Evolutionary conservation across 2,329 filamentous ascomycete genomes (phyloP), one percentile per base, ranked within the genome.

Genomic region (Diaporthe helianthi): DNA sequence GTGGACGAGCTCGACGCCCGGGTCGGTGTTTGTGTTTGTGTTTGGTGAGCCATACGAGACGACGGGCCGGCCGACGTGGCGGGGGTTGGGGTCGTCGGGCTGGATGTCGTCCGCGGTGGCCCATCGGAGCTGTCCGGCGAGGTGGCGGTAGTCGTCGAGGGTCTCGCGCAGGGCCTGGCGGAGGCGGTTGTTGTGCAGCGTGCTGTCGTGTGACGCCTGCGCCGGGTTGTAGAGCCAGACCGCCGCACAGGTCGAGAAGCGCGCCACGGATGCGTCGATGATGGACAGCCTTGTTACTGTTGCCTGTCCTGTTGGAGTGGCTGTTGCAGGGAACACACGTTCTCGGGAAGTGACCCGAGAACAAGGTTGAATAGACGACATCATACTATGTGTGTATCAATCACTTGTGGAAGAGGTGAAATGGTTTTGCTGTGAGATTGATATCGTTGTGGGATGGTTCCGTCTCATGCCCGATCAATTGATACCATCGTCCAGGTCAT

Each of bases 211-310:
- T 17, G 69, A 55, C 29, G 44, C 49, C 24, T 71, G 72, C 22
- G 75, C 75, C 52, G 76, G 73, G 41, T 82, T 75, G 68, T 77
- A 84, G 9, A 84, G 78, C 83, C 83, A 85, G 22, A 83, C 78
- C 4, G 81, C 82, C 24, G 77, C 79, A 9, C 80, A 80, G 5
- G 78, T 71, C 1, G 78, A 66, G 70, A 83, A 85, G 4, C 80
- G 75, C 2, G 80, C 79, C 12, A 80, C 79, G 0, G 80, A 80
- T 2, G 80, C 80, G 74, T 85, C 83, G 17, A 82, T 73, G 31
- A 83, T 81, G 4, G 82, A 83, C 0, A 83, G 73, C 51, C 69
- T 74, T 17, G 73, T 75, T 4, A 64, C 67, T 2, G 51, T 74
- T n/a, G 54, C 12, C n/a, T 52, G 31, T 2, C n/a, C 36, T 26